Evolutionary conservation across 2,329 filamentous ascomycete genomes (phyloP).

Genomic region (Neocatenulostroma microsporum): DNA sequence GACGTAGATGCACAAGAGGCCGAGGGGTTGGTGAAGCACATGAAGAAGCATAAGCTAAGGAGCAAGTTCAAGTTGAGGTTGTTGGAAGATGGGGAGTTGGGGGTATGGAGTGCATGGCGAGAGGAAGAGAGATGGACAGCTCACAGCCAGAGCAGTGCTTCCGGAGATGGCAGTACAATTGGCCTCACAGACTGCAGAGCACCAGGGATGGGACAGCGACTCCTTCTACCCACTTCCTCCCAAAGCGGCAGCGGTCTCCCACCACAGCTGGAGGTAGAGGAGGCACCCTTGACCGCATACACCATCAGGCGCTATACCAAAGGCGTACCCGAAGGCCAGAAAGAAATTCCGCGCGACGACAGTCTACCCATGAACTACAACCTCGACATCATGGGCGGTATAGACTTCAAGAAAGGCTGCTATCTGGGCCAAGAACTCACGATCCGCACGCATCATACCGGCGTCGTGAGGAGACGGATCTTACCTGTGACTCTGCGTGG

Average conservation of each 20-base stretch:
- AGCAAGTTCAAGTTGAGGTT: conserved; percentile 65
- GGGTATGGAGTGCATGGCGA: conserved; percentile 69
- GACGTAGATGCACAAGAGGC: conserved; percentile 70
- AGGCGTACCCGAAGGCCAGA: conserved; percentile 78
- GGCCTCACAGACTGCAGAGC: conserved; percentile 33
- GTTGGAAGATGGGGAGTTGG: conserved; percentile 56
- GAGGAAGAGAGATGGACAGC: conserved; percentile 37
- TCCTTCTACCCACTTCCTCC: conserved; percentile 20
- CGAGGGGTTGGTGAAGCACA: conserved; percentile 56
- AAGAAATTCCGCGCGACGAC: conserved; percentile 62
- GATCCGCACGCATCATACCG: conserved; percentile 88
- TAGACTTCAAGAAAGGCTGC: conserved; percentile 94
- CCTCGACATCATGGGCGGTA: conserved; percentile 73
- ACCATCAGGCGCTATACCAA: conserved; percentile 66
- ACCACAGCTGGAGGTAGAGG: conserved; percentile 29
- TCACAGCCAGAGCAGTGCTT: conserved; percentile 13
- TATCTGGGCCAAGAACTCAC: conserved; percentile 96
- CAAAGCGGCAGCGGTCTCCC: conserved; percentile 18
- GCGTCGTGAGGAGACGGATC: conserved; percentile 84
- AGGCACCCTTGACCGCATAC: conserved; percentile 48
- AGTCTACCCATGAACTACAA: conserved; percentile 84
- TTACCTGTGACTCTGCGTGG: conserved; percentile 70
- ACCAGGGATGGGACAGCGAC: conserved; percentile 29
- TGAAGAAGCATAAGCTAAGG: conserved; percentile 79
- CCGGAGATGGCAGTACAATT: conserved; percentile 19